These are phyloP conservation scores for Neoboletus brunneissimus DNA, from an alignment of 768 basidiomycete species.

Conservation along the genomic window DNA sequence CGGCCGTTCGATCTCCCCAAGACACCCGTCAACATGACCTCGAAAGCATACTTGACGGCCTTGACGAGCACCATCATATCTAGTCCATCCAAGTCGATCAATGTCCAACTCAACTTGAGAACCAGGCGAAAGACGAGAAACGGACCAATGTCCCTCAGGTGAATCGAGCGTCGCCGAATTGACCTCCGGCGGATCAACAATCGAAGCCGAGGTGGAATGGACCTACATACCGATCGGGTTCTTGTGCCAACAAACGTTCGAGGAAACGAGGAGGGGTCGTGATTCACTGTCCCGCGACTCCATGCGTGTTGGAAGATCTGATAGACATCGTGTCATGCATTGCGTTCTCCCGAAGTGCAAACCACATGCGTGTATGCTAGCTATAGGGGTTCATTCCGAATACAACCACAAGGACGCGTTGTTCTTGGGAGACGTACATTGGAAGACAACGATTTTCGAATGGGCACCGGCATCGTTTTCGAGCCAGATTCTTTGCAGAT, in stretches of 20 bases:
- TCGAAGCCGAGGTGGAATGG: slow-evolving; percentile 14
- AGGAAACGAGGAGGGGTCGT: neutral
- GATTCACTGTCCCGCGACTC: slow-evolving; percentile 15
- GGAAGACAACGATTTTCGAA: slow-evolving; percentile 15
- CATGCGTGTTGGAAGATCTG: slow-evolving; percentile 13
- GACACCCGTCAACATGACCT: slow-evolving; percentile 14
- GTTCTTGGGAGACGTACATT: slow-evolving; percentile 6
- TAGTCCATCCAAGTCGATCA: neutral
- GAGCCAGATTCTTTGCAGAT: too few relatives aligned
- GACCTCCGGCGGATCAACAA: slow-evolving; percentile 17
- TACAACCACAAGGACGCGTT: neutral
- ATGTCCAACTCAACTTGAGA: neutral
- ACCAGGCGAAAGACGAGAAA: neutral
- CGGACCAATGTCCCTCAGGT: slow-evolving; percentile 8
- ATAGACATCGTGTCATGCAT: slow-evolving; percentile 6
- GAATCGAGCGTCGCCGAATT: slow-evolving; percentile 12
- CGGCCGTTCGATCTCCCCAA: slow-evolving; percentile 10
- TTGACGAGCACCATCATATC: slow-evolving; percentile 18
- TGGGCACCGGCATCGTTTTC: slow-evolving; percentile 13
- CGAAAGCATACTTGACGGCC: slow-evolving; percentile 11
- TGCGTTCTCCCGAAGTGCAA: slow-evolving; percentile 9
- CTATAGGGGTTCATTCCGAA: too few relatives aligned
- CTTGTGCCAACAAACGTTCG: neutral
- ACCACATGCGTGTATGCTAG: slow-evolving; percentile 10
- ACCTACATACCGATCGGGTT: slow-evolving; percentile 2